phyloP scores from a whole-genome alignment of 371 early-diverging fungal species.

The Lichtheimia ornata region DNA sequence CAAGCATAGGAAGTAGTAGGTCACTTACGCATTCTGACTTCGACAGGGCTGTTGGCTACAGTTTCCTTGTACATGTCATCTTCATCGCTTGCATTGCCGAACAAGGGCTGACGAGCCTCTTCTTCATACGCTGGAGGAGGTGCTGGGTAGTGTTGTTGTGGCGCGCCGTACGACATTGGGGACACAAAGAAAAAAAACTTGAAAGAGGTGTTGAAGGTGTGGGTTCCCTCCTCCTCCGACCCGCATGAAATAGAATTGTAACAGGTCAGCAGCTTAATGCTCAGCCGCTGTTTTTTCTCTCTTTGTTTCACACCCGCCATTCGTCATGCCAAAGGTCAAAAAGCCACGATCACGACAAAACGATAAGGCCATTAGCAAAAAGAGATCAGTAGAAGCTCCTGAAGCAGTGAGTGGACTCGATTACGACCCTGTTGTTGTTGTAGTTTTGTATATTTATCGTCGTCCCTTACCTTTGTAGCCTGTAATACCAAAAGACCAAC shows the following conservation, averaged over 20 bases:
- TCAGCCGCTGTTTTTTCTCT: too few relatives aligned
- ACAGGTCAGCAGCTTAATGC: too few relatives aligned
- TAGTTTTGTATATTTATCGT: constrained; percentile 16
- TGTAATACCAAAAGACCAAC: constrained; percentile 38
- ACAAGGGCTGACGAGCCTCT: constrained; percentile 39
- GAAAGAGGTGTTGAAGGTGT: not conserved
- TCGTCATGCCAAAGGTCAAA: constrained; percentile 6
- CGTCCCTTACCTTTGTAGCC: constrained; percentile 17
- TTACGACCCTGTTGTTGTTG: not conserved
- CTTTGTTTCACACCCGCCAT: too few relatives aligned
- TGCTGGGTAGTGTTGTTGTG: constrained; percentile 31
- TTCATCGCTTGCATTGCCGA: constrained; percentile 26
- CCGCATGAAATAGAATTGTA: too few relatives aligned
- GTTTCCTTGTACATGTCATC: constrained; percentile 62
- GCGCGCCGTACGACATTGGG: constrained; percentile 22
- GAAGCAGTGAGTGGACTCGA: not conserved
- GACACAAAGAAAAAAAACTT: not conserved
- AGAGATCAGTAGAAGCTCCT: not conserved
- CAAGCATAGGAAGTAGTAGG: not conserved
- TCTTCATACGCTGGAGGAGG: constrained; percentile 52
- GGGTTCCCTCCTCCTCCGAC: too few relatives aligned
- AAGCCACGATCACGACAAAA: not conserved
- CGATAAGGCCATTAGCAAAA: not conserved
- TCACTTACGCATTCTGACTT: constrained; percentile 55
- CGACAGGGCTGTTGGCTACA: constrained; percentile 55